phyloP scores from a whole-genome alignment of 2,329 filamentous ascomycete genomes.

The Colletotrichum musicola region DNA sequence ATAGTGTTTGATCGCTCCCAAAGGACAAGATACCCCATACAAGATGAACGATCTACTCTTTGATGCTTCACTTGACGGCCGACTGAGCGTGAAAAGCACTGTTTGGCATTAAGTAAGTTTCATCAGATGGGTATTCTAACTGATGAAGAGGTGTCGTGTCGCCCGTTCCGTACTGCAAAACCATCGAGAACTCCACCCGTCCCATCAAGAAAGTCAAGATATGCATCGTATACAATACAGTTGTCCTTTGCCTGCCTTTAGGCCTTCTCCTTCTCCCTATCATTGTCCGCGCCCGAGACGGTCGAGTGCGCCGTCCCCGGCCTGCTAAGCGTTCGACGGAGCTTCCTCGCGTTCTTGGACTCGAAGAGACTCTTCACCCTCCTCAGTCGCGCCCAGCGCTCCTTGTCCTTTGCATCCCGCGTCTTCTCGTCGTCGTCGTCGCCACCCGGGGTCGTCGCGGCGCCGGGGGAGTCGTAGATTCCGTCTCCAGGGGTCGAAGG shows the following conservation, averaged over 20 bases:
- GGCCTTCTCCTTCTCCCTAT: conserved; percentile 16
- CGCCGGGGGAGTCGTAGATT: conserved; percentile 38
- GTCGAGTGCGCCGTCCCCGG: conserved; percentile 56
- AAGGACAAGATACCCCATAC: conserved; percentile 27
- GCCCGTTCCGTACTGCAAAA: neutral
- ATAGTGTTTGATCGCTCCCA: conserved; percentile 8
- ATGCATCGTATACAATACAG: conserved; percentile 8
- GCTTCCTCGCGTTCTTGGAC: conserved; percentile 70
- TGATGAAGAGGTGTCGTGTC: conserved; percentile 6
- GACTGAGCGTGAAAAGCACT: neutral
- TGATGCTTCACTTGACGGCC: neutral
- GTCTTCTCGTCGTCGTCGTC: conserved; percentile 61
- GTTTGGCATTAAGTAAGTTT: conserved; percentile 2
- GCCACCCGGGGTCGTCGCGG: conserved; percentile 41
- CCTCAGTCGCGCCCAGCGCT: conserved; percentile 78
- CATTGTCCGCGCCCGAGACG: conserved; percentile 39
- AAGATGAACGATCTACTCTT: conserved; percentile 11
- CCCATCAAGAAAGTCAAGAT: neutral
- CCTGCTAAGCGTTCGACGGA: conserved; percentile 56
- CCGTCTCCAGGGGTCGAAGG: conserved; percentile 32
- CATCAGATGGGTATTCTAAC: conserved; percentile 31
- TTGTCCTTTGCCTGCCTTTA: neutral
- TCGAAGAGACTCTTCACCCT: conserved; percentile 80
- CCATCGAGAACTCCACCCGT: conserved; percentile 17
- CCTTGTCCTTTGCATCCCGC: conserved; percentile 73